phyloP scores from a whole-genome alignment of 2,329 filamentous ascomycete species.

The Neopestalotiopsis sp. region DNA sequence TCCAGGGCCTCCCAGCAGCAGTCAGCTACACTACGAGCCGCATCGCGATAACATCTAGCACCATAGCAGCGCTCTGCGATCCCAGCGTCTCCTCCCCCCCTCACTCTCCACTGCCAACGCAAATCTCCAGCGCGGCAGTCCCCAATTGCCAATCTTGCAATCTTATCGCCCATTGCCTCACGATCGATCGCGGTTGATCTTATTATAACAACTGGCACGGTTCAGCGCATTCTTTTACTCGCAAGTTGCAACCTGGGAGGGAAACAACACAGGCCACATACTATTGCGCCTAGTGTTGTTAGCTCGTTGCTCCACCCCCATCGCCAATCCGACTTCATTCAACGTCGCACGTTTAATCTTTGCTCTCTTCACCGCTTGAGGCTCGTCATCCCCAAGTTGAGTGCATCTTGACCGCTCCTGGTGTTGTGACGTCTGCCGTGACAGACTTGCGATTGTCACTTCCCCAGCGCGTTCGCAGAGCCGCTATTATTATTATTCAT shows the following conservation, averaged over 20 bases:
- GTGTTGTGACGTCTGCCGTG: neutral
- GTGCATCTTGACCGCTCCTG: neutral
- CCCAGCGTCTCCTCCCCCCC: constrained; percentile 1
- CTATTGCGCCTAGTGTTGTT: neutral
- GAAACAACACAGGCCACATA: neutral
- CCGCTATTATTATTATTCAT: neutral
- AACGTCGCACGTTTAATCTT: constrained; percentile 1
- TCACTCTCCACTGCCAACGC: neutral
- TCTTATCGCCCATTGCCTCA: neutral
- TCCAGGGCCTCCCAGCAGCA: neutral
- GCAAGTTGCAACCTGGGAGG: neutral
- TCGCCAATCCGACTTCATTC: neutral
- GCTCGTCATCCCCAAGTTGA: neutral
- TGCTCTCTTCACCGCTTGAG: neutral
- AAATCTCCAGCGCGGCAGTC: neutral
- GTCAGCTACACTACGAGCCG: neutral
- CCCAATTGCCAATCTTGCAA: neutral
- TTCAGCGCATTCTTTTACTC: neutral
- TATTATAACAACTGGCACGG: neutral
- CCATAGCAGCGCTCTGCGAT: constrained; percentile 5
- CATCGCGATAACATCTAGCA: constrained; percentile 8
- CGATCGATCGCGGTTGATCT: constrained; percentile 1
- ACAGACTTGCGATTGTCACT: neutral
- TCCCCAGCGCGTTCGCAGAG: neutral
- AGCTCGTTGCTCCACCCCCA: neutral